These are phyloP conservation scores for Leccinum fibrillosum DNA, from an alignment of 768 basidiomycete species.

Conservation along the genomic window DNA sequence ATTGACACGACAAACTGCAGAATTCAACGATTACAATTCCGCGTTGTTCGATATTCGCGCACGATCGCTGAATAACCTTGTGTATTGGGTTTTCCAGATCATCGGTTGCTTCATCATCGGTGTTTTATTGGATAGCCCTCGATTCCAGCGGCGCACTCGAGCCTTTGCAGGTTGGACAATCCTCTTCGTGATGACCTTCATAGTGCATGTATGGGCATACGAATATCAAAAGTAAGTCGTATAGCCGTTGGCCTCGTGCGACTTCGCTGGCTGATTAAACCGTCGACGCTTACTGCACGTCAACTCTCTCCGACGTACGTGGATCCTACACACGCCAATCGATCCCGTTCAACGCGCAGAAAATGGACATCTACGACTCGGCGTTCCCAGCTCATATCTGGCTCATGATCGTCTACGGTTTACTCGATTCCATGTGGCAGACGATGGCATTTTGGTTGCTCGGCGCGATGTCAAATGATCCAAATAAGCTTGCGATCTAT, in stretches of 20 bases:
- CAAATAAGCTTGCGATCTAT: conserved; percentile 72
- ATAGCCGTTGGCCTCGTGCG: background rate
- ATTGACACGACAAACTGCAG: conserved; percentile 29
- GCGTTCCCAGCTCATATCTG: conserved; percentile 37
- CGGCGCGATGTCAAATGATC: conserved; percentile 81
- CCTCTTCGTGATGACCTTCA: conserved; percentile 58
- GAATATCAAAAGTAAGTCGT: conserved; percentile 61
- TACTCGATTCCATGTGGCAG: conserved; percentile 82
- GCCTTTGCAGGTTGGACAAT: conserved; percentile 66
- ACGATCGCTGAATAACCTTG: conserved; percentile 68
- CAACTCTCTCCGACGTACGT: background rate
- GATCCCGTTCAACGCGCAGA: conserved; percentile 36
- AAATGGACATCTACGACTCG: conserved; percentile 51
- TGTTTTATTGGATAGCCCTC: conserved; percentile 54
- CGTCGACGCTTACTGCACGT: background rate
- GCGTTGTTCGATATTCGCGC: conserved; percentile 74
- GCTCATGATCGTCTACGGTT: conserved; percentile 66
- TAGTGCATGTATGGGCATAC: conserved; percentile 72
- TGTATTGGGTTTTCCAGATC: conserved; percentile 81
- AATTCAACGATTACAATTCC: conserved; percentile 77
- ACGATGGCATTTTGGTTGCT: conserved; percentile 76
- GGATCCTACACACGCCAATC: conserved; percentile 59
- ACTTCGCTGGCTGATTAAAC: background rate
- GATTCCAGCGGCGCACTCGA: conserved; percentile 56
- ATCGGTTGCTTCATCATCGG: conserved; percentile 69